Evolutionary conservation across 495 filamentous ascomycete genomes (phyloP), one percentile per base, ranked within the genome.

Genomic region (Penicillium samsonianum): DNA sequence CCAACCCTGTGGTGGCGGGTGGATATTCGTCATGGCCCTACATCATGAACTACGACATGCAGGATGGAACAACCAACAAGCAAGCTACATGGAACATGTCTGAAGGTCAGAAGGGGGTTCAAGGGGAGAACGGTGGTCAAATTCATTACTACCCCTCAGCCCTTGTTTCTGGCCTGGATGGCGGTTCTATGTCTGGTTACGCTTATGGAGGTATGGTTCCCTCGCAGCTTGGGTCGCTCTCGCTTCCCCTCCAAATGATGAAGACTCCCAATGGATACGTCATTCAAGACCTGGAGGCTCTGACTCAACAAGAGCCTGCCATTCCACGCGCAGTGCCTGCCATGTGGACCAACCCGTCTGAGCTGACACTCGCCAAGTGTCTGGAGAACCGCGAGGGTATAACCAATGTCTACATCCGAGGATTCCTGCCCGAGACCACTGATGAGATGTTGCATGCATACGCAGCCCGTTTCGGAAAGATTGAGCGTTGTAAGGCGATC

Each of bases 361-460:
- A 81, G 73, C 80, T 87, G 68, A 90, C 90, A 31, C 83, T 96
- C 30, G 90, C 92, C 59, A 91, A 96, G 73, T 91, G 91, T 63
- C 78, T 98, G 46, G 89, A 95, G 70, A 98, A 98, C 62, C 88
- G 89, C 37, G 90, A 84, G 67, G 88, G 76, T 63, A 92, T 83
- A 79, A 98, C 83, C 48, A 99, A 99, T 62, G 93, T 99, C 59
- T 99, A 99, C 76, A 96, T 99, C 57, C 88, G 94, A 51, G 94
- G 94, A 16, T 86, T 99, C 49, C 89, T 90, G 44, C 95, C 95
- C 0, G 90, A 94, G 63, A 98, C 93, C 0, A 92, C 93, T 49
- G 94, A 99, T 69, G 89, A 96, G 47, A 87, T 93, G 66, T 77
- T 99, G 41, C 81, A 88, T 54, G 77, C 78, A 16, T 97, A 94